Percentiles rank a stretch among this genome's conserved stretches.
phyloP scores from a whole-genome alignment of 148 eudicot species.

The Selenicereus undatus region DNA sequence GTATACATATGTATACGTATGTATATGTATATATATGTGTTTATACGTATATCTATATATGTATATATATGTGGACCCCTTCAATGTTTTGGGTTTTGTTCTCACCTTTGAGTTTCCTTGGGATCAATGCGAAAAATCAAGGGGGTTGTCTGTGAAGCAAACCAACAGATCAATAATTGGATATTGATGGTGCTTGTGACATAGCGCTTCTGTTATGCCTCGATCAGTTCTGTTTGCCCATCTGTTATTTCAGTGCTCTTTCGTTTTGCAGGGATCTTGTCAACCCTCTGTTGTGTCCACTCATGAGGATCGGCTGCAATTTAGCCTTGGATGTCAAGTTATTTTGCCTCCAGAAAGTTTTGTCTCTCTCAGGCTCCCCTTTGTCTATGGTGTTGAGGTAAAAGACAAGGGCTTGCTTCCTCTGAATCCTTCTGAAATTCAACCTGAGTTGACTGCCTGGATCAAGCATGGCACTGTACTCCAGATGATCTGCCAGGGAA shows the following conservation, averaged over 20 bases:
- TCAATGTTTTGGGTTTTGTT: not conserved
- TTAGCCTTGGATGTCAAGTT: constrained; percentile 68
- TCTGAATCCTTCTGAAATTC: constrained; percentile 62
- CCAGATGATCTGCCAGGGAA: constrained; percentile 51
- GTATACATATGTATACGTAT: too few relatives aligned
- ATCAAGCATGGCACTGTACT: constrained; percentile 65
- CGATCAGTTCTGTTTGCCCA: not conserved
- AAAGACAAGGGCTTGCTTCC: constrained; percentile 59
- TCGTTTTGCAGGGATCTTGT: constrained; percentile 53
- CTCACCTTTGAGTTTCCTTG: not conserved
- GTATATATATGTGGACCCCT: not conserved
- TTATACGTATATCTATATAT: too few relatives aligned
- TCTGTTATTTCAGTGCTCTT: not conserved
- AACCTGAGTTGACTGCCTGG: constrained; percentile 87
- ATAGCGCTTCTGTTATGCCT: not conserved
- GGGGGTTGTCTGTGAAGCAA: not conserved
- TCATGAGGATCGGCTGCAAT: constrained; percentile 57
- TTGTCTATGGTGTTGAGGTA: constrained; percentile 63
- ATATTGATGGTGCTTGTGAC: not conserved
- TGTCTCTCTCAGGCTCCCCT: constrained; percentile 84
- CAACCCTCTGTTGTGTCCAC: constrained; percentile 43
- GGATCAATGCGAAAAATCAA: not conserved
- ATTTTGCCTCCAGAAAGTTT: constrained; percentile 94
- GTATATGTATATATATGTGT: too few relatives aligned
- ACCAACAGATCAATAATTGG: not conserved